phyloP scores from a whole-genome alignment of 257 asterid species.

The Handroanthus guayacan region DNA sequence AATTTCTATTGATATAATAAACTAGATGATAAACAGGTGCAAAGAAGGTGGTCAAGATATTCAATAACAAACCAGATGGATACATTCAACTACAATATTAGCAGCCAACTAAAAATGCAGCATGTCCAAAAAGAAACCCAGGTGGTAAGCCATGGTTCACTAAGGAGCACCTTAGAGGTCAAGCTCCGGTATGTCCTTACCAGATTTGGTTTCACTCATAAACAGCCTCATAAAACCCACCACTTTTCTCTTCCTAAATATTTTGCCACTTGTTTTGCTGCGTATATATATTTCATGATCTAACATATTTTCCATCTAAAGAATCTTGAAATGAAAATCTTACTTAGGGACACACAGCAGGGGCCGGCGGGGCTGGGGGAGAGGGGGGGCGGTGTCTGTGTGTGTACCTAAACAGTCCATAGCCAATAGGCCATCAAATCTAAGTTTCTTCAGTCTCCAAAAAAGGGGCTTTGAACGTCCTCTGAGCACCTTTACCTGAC shows the following conservation, averaged over 20 bases:
- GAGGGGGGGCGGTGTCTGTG: too few relatives aligned
- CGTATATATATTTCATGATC: too few relatives aligned
- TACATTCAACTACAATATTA: conserved; percentile 1
- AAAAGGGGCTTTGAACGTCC: conserved; percentile 5
- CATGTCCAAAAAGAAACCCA: conserved; percentile 21
- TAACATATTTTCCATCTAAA: too few relatives aligned
- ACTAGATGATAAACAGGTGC: conserved; percentile 4
- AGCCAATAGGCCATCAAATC: conserved; percentile 20
- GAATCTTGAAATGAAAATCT: too few relatives aligned
- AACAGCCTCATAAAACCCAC: too few relatives aligned
- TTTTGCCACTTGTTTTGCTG: too few relatives aligned
- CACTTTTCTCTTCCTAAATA: too few relatives aligned
- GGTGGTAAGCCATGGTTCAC: background rate
- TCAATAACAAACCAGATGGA: conserved; percentile 31
- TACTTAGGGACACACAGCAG: too few relatives aligned
- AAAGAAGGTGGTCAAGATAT: conserved; percentile 23
- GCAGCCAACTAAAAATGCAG: conserved; percentile 7
- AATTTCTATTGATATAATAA: conserved; percentile 7
- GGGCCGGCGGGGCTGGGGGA: too few relatives aligned
- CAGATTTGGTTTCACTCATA: too few relatives aligned
- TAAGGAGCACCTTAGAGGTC: too few relatives aligned
- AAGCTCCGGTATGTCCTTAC: too few relatives aligned
- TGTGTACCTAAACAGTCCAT: background rate
- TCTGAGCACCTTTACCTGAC: conserved; percentile 8
- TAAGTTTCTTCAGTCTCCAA: conserved; percentile 24